Evolutionary conservation across 306 rosid genomes (phyloP), one percentile per base, ranked within the genome.

Genomic region (Fagus crenata): DNA sequence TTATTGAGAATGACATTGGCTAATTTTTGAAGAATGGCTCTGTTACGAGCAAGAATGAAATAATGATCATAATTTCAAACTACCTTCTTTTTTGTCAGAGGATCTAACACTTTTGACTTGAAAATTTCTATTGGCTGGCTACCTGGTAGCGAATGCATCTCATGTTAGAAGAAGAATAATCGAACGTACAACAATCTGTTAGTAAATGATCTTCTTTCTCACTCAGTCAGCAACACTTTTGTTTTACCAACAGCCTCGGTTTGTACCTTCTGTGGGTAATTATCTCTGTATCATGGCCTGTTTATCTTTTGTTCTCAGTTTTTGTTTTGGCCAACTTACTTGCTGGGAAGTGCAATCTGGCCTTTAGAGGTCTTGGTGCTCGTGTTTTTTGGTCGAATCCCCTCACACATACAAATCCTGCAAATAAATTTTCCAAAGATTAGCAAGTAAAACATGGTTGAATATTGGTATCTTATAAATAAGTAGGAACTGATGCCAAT

Each of bases 351-450:
- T 92, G 98, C 67, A 95, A 84, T 77, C 97, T 86, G 77, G 88
- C 79, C 55, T 13, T 53, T 53, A 94, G 84, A 32, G 98, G 97
- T 14, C 96, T 91, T 0, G 98, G 98, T 31, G 84, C 83, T 0
- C 91, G 82, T 12, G 73, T 53, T 78, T 88, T 75, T 58, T 78
- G 92, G 80, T 95, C 96, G 80, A 92, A 95, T 74, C 96, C 98
- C 73, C 98, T 92, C 15, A 95, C 97, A 65, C 98, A 95, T 61
- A 95, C 91, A 85, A 83, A 92, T 32, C 98, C 97, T 95, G 93
- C 83, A 86, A 84, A 84, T 69, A 36, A 53, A 77, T 73, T 18
- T 67, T 69, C 53, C 54, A 78, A 67, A 53, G 73, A 65, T 81
- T 63, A 83, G 63, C 41, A 81, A 49, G 71, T 28, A 49, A 37